phyloP scores from a whole-genome alignment of 495 filamentous ascomycete species.

The Rusavskia elegans region DNA sequence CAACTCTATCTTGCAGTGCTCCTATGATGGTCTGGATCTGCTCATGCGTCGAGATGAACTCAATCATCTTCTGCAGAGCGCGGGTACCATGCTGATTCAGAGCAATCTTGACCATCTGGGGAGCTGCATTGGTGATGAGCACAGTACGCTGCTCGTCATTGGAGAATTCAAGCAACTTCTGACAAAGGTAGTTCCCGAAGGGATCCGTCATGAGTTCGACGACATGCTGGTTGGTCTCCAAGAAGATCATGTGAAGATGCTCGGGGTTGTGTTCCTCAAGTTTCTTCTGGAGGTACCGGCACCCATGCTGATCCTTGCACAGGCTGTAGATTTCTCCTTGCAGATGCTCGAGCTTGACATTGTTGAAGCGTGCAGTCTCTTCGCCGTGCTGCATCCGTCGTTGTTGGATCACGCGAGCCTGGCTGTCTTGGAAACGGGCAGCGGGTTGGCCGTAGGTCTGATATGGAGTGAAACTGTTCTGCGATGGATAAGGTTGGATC shows the following conservation, averaged over 20 bases:
- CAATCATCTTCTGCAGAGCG: constrained; percentile 98
- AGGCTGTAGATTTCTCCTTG: constrained; percentile 66
- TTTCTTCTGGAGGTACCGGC: constrained; percentile 88
- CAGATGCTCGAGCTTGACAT: constrained; percentile 62
- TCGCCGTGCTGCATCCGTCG: constrained; percentile 50
- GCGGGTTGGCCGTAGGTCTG: constrained; percentile 25
- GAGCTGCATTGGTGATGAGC: constrained; percentile 74
- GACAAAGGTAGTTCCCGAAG: constrained; percentile 95
- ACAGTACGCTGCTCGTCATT: constrained; percentile 87
- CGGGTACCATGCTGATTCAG: constrained; percentile 93
- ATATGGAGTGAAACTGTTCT: constrained; percentile 34
- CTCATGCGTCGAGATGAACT: constrained; percentile 69
- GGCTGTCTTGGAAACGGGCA: constrained; percentile 37
- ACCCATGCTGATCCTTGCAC: constrained; percentile 96
- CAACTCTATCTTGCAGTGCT: constrained; percentile 62
- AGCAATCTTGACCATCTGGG: constrained; percentile 76
- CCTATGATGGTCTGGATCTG: constrained; percentile 69
- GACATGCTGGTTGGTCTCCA: constrained; percentile 79
- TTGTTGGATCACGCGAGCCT: constrained; percentile 53
- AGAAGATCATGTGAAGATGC: constrained; percentile 80
- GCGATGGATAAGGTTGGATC: constrained; percentile 27
- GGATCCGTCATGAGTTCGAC: constrained; percentile 97
- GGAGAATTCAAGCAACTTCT: constrained; percentile 88
- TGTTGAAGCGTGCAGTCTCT: constrained; percentile 46
- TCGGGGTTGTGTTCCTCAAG: constrained; percentile 78